These are phyloP conservation scores for Setaria italica DNA, from an alignment of 202 grass and related monocot species.

Conservation along the genomic window DNA sequence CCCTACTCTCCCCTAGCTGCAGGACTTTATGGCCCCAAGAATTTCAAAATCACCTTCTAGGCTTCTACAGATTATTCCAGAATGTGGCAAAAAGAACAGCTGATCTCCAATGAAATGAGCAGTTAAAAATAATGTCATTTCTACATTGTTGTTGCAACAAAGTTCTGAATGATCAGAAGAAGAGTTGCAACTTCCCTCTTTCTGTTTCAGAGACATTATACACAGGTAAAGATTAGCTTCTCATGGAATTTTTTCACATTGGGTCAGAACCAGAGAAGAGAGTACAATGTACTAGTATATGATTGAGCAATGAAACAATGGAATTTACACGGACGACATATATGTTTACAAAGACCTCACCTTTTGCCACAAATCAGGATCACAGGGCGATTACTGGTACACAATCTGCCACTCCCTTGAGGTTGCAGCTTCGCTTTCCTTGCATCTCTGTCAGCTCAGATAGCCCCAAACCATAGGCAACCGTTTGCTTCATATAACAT, in stretches of 20 bases:
- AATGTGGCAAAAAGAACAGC: not conserved
- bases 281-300: constrained; percentile 24
- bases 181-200: not conserved
- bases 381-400: not conserved
- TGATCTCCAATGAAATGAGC: not conserved
- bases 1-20: constrained; percentile 18
- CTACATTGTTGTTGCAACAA: not conserved
- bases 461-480: constrained; percentile 28
- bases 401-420: constrained; percentile 10
- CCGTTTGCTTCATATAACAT: not conserved
- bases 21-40: constrained; percentile 26
- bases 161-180: not conserved
- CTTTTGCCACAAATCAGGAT: constrained; percentile 38
- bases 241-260: not conserved
- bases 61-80: not conserved
- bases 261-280: not conserved
- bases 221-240: not conserved
- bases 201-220: not conserved
- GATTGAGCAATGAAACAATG: constrained; percentile 43
- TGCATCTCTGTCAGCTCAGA: constrained; percentile 36
- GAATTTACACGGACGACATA: constrained; percentile 44
- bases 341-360: constrained; percentile 47
- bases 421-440: constrained; percentile 41
- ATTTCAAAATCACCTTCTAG: constrained; percentile 21
- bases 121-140: constrained; percentile 1